phyloP scores from a whole-genome alignment of 1,139 yeast genomes.

The Zygotorulaspora mrakii region DNA sequence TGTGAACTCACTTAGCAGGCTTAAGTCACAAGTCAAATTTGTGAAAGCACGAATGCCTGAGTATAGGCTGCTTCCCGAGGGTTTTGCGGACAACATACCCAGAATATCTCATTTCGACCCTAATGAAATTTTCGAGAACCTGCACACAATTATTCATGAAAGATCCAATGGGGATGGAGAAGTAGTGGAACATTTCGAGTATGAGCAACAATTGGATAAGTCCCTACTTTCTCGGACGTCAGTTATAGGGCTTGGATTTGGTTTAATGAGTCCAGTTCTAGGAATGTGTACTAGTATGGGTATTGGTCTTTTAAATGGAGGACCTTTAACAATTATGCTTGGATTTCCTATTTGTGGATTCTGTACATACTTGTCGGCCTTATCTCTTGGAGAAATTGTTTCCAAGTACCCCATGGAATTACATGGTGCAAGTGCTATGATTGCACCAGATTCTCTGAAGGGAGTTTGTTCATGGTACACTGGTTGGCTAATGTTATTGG shows the following conservation, averaged over 20 bases:
- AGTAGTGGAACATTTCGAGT: slow-evolving; percentile 63
- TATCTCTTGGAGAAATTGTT: slow-evolving; percentile 66
- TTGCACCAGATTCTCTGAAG: slow-evolving; percentile 56
- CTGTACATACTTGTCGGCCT: slow-evolving; percentile 57
- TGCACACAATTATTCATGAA: slow-evolving; percentile 32
- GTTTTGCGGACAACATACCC: slow-evolving; percentile 26
- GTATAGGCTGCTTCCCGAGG: slow-evolving; percentile 24
- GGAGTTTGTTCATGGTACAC: slow-evolving; percentile 64
- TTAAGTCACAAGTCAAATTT: neutral
- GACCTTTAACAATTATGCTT: slow-evolving; percentile 64
- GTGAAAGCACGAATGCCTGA: slow-evolving; percentile 20
- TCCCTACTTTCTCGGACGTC: slow-evolving; percentile 59
- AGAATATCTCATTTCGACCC: slow-evolving; percentile 25
- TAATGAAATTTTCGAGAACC: slow-evolving; percentile 28
- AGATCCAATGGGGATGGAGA: slow-evolving; percentile 45
- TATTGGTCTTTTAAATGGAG: slow-evolving; percentile 68
- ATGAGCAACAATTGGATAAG: slow-evolving; percentile 64
- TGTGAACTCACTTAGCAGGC: too few species aligned
- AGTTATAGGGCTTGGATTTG: slow-evolving; percentile 68
- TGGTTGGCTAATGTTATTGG: slow-evolving; percentile 70
- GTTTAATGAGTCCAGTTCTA: slow-evolving; percentile 75
- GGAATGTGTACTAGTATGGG: slow-evolving; percentile 69
- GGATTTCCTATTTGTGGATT: slow-evolving; percentile 67
- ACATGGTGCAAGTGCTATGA: slow-evolving; percentile 69
- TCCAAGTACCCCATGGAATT: slow-evolving; percentile 74